A percentile compares a stretch with the other conserved stretches of the same genome.
Evolutionary conservation across 2,329 filamentous ascomycete genomes (phyloP).

Genomic region (Alternaria novae-zelandiae): DNA sequence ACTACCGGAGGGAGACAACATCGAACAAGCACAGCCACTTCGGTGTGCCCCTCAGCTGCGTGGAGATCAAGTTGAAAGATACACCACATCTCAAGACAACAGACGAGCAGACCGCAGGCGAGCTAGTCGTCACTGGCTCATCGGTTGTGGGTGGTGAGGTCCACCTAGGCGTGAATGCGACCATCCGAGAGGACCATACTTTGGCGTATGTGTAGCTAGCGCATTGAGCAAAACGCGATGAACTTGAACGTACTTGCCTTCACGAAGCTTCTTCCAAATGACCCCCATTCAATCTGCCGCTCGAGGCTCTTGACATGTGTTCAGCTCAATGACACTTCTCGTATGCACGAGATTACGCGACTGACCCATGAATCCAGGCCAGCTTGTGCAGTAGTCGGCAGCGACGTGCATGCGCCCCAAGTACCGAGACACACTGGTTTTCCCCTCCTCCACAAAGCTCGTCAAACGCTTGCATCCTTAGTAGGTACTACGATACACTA

Average conservation of each 20-base stretch:
- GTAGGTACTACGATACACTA: neutral
- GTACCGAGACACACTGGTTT: neutral
- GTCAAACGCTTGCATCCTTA: neutral
- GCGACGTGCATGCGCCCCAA: neutral
- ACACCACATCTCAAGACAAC: slow-evolving; percentile 66
- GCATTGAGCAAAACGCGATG: neutral
- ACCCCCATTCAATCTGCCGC: neutral
- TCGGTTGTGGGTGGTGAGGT: slow-evolving; percentile 73
- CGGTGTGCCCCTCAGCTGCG: slow-evolving; percentile 77
- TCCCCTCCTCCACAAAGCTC: neutral
- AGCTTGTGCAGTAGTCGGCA: neutral
- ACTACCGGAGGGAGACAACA: slow-evolving; percentile 69
- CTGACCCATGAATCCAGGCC: neutral
- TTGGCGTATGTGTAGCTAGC: slow-evolving; percentile 58
- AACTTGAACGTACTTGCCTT: neutral
- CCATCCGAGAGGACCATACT: slow-evolving; percentile 75
- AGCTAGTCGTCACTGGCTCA: slow-evolving; percentile 76
- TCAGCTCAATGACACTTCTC: neutral
- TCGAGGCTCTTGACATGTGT: neutral
- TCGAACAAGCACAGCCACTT: slow-evolving; percentile 68
- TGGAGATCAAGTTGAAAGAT: slow-evolving; percentile 78
- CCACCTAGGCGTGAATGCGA: slow-evolving; percentile 67
- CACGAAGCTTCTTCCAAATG: neutral
- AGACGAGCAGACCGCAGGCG: slow-evolving; percentile 57
- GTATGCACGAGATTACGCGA: neutral